A percentile compares a stretch with the other conserved stretches of the same genome.
Conservation (phyloP, 2,329 filamentous ascomycete species). For the Cladosporium sp. region DNA sequence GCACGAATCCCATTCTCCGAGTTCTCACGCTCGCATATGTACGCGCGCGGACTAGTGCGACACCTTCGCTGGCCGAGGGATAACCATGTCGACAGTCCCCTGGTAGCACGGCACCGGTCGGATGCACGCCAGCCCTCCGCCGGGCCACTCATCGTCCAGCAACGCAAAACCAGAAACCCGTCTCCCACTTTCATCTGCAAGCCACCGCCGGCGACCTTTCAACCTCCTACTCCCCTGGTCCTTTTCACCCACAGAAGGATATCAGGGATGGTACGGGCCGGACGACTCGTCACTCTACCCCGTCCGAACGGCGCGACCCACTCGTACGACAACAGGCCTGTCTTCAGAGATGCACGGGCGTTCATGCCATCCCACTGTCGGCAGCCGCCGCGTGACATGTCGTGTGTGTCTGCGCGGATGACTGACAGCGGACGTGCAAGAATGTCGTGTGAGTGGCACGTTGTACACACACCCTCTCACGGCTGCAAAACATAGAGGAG, state of each 20-base stretch:
- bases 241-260: slow-evolving; percentile 3
- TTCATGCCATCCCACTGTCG: not conserved
- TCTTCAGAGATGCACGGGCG: not conserved
- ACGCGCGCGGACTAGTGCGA: not conserved
- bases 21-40: slow-evolving; percentile 5
- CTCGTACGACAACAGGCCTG: not conserved
- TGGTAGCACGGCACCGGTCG: not conserved
- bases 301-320: not conserved
- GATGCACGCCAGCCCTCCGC: not conserved
- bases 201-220: not conserved
- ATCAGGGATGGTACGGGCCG: not conserved
- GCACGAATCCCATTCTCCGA: not conserved
- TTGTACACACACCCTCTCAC: not conserved
- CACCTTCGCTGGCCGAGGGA: not conserved
- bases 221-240: not conserved
- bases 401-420: not conserved
- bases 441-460: not conserved
- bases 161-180: not conserved
- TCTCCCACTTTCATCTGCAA: not conserved
- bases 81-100: not conserved
- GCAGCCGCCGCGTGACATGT: not conserved
- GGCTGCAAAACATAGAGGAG: not conserved
- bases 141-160: not conserved
- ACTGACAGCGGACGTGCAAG: not conserved
- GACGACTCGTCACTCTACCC: not conserved